A percentile compares a stretch with the other conserved stretches of the same genome.
Evolutionary conservation across 2,329 filamentous ascomycete genomes (phyloP).

Genomic region (Pseudogymnoascus sp.): DNA sequence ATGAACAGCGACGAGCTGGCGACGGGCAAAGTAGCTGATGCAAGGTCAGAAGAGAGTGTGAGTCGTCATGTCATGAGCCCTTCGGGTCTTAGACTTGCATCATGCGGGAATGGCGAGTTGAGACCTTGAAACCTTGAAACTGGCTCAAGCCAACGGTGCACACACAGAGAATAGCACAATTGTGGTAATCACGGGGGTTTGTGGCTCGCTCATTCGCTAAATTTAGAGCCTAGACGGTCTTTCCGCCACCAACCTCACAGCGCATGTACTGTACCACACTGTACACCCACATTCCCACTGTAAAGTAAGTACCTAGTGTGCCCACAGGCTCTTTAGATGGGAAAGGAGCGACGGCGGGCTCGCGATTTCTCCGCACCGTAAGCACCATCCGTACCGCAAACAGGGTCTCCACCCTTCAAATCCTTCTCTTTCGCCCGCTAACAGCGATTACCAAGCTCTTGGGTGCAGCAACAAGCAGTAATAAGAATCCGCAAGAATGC

Average conservation of each 20-base stretch:
- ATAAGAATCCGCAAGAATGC: conserved; percentile 1
- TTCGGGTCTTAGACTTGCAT: conserved; percentile 3
- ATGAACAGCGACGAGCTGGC: neutral
- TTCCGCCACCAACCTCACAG: conserved; percentile 6
- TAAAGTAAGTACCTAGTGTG: neutral
- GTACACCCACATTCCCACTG: neutral
- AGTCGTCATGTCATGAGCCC: conserved; percentile 5
- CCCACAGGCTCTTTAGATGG: neutral
- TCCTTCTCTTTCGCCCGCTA: neutral
- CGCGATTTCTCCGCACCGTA: neutral
- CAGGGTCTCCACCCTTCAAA: conserved; percentile 4
- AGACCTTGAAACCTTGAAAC: conserved; percentile 1
- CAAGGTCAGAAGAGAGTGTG: conserved; percentile 1
- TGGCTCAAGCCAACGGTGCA: neutral
- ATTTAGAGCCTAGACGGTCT: neutral
- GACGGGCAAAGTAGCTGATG: neutral
- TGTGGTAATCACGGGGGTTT: neutral
- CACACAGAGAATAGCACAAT: neutral
- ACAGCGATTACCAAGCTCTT: conserved; percentile 5
- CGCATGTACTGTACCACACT: neutral
- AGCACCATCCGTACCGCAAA: neutral
- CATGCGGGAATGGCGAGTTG: conserved; percentile 2
- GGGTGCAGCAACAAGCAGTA: neutral
- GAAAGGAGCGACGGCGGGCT: neutral
- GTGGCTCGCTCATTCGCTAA: neutral